phyloP scores from a whole-genome alignment of 352 stramenopile species.

The Phytophthora sansomeana region DNA sequence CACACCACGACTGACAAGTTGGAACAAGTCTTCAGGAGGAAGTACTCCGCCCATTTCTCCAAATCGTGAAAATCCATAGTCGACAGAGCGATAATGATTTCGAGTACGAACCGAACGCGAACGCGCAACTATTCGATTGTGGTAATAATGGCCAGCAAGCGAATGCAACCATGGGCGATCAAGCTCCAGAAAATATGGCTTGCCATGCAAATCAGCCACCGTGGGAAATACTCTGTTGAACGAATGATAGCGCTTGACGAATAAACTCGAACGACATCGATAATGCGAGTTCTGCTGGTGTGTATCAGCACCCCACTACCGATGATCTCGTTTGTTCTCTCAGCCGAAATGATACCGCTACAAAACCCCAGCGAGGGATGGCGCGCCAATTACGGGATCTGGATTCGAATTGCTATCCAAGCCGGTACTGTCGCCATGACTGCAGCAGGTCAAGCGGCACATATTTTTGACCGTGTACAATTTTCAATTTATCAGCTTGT shows the following conservation, averaged over 20 bases:
- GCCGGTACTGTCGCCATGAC: slow-evolving; percentile 1
- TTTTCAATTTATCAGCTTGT: slow-evolving; percentile 7
- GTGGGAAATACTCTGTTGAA: slow-evolving; percentile 34
- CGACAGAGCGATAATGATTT: not conserved
- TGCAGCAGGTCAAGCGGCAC: slow-evolving; percentile 7
- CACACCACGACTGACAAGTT: not conserved
- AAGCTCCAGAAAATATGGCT: slow-evolving; percentile 24
- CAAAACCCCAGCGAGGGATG: slow-evolving; percentile 21
- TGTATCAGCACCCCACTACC: slow-evolving; percentile 16
- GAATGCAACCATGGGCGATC: not conserved
- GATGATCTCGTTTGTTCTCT: slow-evolving; percentile 12
- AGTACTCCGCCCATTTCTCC: not conserved
- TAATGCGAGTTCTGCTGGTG: slow-evolving; percentile 8
- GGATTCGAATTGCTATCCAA: slow-evolving; percentile 18
- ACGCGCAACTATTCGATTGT: slow-evolving; percentile 11
- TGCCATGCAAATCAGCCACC: slow-evolving; percentile 30
- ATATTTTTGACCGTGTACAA: slow-evolving; percentile 4
- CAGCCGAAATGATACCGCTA: slow-evolving; percentile 21
- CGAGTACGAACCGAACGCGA: not conserved
- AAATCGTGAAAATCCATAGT: not conserved
- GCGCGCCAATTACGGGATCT: slow-evolving; percentile 22
- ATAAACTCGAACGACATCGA: slow-evolving; percentile 9
- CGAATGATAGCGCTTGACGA: slow-evolving; percentile 26
- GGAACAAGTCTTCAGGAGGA: not conserved
- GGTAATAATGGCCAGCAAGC: not conserved